Percentiles rank a stretch among this genome's conserved stretches.
phyloP scores from a whole-genome alignment of 2,329 filamentous ascomycete species.

The Leptographium lundbergii region DNA sequence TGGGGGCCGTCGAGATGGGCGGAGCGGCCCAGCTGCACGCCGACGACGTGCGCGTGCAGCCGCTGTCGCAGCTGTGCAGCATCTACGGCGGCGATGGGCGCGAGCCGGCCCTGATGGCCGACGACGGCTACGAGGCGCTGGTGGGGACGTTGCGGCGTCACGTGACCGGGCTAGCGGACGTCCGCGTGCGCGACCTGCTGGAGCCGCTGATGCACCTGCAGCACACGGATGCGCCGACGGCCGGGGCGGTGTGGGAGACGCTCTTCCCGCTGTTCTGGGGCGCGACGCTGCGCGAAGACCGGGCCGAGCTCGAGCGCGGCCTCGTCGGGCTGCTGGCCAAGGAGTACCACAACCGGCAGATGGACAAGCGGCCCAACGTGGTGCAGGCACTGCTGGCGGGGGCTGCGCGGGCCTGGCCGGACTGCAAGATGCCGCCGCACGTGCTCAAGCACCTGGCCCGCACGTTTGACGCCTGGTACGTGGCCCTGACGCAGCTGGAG shows the following conservation, averaged over 20 bases:
- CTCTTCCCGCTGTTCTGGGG: conserved; percentile 94
- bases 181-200: conserved; percentile 77
- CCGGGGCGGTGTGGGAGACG: conserved; percentile 80
- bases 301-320: conserved; percentile 78
- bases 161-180: conserved; percentile 66
- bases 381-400: conserved; percentile 86
- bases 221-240: conserved; percentile 69
- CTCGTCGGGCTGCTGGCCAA: conserved; percentile 85
- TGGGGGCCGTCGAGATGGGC: conserved; percentile 82
- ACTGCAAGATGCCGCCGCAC: conserved; percentile 87
- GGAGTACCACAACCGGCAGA: conserved; percentile 87
- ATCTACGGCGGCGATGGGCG: conserved; percentile 58
- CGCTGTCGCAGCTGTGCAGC: conserved; percentile 60
- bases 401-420: conserved; percentile 68
- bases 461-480: conserved; percentile 96
- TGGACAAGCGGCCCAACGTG: conserved; percentile 91
- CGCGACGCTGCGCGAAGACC: conserved; percentile 73
- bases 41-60: conserved; percentile 72
- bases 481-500: conserved; percentile 81
- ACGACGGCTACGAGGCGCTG: conserved; percentile 71
- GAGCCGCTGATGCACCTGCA: conserved; percentile 87
- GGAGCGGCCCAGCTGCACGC: conserved; percentile 63
- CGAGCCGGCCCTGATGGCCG: conserved; percentile 56
- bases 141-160: conserved; percentile 74
- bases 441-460: conserved; percentile 91